phyloP scores from a whole-genome alignment of 495 filamentous ascomycete species.

The Penicillium argentinense region DNA sequence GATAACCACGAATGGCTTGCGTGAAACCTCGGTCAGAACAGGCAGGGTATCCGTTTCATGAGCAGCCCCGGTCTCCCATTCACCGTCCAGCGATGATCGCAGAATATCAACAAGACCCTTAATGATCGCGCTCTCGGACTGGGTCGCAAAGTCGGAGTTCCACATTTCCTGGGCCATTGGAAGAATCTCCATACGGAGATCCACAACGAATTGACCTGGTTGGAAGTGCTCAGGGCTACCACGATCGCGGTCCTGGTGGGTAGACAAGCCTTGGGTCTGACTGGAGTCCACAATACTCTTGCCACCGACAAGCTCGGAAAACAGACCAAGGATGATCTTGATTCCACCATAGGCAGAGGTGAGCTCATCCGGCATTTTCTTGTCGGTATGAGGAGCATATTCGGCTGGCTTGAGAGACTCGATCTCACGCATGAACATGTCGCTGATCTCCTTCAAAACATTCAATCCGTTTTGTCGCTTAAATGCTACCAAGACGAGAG shows the following conservation, averaged over 20 bases:
- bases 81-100: slow-evolving; percentile 72
- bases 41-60: slow-evolving; percentile 57
- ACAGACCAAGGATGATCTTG: slow-evolving; percentile 82
- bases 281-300: slow-evolving; percentile 77
- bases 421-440: slow-evolving; percentile 70
- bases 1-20: slow-evolving; percentile 49
- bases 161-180: slow-evolving; percentile 77
- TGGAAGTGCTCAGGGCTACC: slow-evolving; percentile 67
- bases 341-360: slow-evolving; percentile 66
- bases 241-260: slow-evolving; percentile 53
- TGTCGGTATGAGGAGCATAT: slow-evolving; percentile 37
- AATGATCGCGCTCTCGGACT: slow-evolving; percentile 69
- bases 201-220: slow-evolving; percentile 78
- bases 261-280: slow-evolving; percentile 62
- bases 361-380: slow-evolving; percentile 48
- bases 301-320: slow-evolving; percentile 67
- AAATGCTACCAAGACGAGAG: slow-evolving; percentile 80
- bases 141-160: slow-evolving; percentile 70
- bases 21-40: slow-evolving; percentile 29
- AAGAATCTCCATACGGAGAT: slow-evolving; percentile 80
- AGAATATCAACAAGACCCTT: slow-evolving; percentile 83
- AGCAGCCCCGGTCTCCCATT: slow-evolving; percentile 67
- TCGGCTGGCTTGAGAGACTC: slow-evolving; percentile 42
- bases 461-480: slow-evolving; percentile 76
- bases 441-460: slow-evolving; percentile 68